Percentiles rank a stretch among this genome's conserved stretches.
These are phyloP conservation scores for Comarum palustre DNA, from an alignment of 306 rosid genomes.

Conservation along the genomic window DNA sequence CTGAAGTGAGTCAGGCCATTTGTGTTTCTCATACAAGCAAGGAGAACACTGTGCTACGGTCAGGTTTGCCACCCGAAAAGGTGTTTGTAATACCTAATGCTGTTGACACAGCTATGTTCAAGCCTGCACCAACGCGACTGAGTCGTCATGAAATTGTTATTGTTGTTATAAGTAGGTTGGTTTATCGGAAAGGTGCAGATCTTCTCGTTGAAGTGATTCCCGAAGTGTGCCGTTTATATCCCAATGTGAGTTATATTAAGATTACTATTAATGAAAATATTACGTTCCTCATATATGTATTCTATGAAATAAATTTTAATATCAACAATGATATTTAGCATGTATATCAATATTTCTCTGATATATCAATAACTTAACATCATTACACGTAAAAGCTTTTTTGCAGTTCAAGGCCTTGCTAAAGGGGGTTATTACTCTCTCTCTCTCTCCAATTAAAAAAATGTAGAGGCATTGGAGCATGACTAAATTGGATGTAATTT, in stretches of 20 bases:
- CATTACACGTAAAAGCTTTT: background rate
- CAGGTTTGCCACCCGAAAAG: slow-evolving; percentile 85
- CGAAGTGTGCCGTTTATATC: slow-evolving; percentile 67
- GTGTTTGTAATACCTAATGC: slow-evolving; percentile 92
- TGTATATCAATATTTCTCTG: background rate
- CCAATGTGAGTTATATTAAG: slow-evolving; percentile 58
- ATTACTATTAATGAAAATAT: background rate
- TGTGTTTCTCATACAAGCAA: slow-evolving; percentile 97
- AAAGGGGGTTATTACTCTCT: background rate
- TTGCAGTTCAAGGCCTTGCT: background rate
- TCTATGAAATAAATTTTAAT: background rate
- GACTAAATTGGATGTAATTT: background rate
- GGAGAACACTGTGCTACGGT: slow-evolving; percentile 84
- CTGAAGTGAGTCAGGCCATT: slow-evolving; percentile 88
- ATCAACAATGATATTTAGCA: background rate
- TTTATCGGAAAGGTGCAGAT: slow-evolving; percentile 88
- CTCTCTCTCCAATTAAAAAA: background rate
- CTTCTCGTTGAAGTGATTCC: slow-evolving; percentile 96
- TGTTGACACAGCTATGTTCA: slow-evolving; percentile 93
- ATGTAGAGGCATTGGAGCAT: background rate
- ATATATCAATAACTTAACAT: background rate
- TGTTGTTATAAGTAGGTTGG: slow-evolving; percentile 89
- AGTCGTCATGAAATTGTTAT: slow-evolving; percentile 53
- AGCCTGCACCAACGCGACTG: slow-evolving; percentile 64
- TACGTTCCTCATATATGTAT: background rate